Evolutionary conservation across 2,329 filamentous ascomycete species (phyloP).

Genomic region (Penicillium expansum): DNA sequence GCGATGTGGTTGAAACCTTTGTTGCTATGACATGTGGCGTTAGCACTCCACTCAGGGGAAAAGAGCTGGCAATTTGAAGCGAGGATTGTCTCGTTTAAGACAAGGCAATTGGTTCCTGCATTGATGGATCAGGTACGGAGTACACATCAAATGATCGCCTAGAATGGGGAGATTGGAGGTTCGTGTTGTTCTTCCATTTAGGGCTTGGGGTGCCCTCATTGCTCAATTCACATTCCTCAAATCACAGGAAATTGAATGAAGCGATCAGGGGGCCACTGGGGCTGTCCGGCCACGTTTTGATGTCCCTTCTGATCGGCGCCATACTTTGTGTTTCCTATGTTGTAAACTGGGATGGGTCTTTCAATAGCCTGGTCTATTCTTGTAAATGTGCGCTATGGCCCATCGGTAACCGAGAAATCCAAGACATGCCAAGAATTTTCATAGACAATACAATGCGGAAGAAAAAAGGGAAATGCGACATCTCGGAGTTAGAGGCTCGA

Average conservation of each 20-base stretch:
- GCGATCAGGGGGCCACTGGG: background rate
- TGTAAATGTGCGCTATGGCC: background rate
- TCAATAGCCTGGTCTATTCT: constrained; percentile 1
- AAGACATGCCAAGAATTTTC: background rate
- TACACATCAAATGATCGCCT: background rate
- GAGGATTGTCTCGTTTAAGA: background rate
- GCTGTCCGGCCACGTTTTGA: background rate
- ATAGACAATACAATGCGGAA: background rate
- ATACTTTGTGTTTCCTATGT: background rate
- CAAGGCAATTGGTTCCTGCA: background rate
- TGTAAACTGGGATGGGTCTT: background rate
- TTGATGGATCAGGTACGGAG: background rate
- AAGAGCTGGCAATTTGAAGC: constrained; percentile 2
- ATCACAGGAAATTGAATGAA: background rate
- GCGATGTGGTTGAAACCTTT: background rate
- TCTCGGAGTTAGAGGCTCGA: background rate
- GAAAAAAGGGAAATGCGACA: background rate
- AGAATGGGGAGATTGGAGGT: background rate
- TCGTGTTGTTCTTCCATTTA: background rate
- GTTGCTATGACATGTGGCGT: constrained; percentile 1
- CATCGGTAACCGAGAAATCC: background rate
- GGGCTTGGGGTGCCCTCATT: background rate
- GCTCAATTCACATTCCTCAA: background rate
- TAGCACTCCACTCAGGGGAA: constrained; percentile 1
- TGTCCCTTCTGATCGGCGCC: background rate